phyloP scores from a whole-genome alignment of 441 rosid genomes.

The Pelargonium fulgidum region DNA sequence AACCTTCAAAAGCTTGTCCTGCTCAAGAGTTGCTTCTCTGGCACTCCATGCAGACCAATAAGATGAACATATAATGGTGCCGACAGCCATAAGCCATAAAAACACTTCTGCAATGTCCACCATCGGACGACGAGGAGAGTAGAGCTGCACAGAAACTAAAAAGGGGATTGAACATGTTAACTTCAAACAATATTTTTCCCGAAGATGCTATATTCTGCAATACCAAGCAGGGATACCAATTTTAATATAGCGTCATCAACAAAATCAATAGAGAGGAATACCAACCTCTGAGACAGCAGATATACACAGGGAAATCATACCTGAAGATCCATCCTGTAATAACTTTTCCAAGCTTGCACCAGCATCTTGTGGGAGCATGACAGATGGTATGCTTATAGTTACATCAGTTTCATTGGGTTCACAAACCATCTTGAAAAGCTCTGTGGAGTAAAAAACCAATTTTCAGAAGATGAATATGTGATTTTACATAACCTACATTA shows the following conservation, averaged over 20 bases:
- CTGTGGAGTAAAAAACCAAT: slow-evolving; percentile 26
- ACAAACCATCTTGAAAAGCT: slow-evolving; percentile 97
- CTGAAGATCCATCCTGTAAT: slow-evolving; percentile 21
- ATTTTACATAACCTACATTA: neutral
- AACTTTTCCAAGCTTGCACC: slow-evolving; percentile 71
- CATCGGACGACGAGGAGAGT: slow-evolving; percentile 81
- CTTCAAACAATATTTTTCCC: neutral
- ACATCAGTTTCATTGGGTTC: slow-evolving; percentile 94
- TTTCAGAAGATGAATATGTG: neutral
- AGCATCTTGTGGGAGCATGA: slow-evolving; percentile 96
- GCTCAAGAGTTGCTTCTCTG: slow-evolving; percentile 76
- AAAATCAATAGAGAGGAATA: slow-evolving; percentile 20
- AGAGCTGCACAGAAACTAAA: slow-evolving; percentile 67
- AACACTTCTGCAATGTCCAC: slow-evolving; percentile 96
- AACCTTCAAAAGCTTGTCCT: slow-evolving; percentile 80
- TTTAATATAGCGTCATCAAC: slow-evolving; percentile 1
- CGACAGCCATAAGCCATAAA: slow-evolving; percentile 97
- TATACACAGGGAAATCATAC: slow-evolving; percentile 23
- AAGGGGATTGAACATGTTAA: neutral
- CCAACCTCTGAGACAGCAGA: no score
- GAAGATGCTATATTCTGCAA: neutral
- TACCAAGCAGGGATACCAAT: neutral
- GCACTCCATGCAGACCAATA: slow-evolving; percentile 98
- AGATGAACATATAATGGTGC: slow-evolving; percentile 82
- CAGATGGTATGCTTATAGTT: slow-evolving; percentile 76